Evolutionary conservation across 2,329 filamentous ascomycete genomes (phyloP), one percentile per base, ranked within the genome.

Genomic region (Phyllachora maydis): DNA sequence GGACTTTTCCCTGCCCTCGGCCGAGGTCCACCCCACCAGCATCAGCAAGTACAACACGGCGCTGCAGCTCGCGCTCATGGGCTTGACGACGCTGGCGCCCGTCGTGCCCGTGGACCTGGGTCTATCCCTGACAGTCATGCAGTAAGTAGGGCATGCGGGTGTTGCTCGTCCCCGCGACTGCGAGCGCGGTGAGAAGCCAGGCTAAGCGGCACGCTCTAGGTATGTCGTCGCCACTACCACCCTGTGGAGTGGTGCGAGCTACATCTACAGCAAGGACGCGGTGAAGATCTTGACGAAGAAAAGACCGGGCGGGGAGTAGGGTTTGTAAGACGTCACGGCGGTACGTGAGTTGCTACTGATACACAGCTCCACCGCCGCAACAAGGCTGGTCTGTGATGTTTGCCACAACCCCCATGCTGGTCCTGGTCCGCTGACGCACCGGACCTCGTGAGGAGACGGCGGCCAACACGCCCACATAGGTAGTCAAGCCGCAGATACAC

Each of bases 31-130:
- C 29, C 79, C 79, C 1, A 88, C 79, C 0, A 73, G 63, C 2
- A 78, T 90, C 30, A 82, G 74, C 49, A 90, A 90, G 54, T 72
- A 82, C 47, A 98, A 98, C 49, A 98, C 88, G 0, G 82, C 90
- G 20, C 51, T 95, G 35, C 88, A 98, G 45, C 55, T 98, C 11
- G 68, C 72, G 4, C 61, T 98, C 8, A 76, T 98, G 38, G 85
- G 83, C 11, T 63, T 73, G 8, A 83, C 82, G 3, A 81, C 85
- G 22, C 69, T 77, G 1, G 62, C 82, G 19, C 85, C 83, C 1
- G 59, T 93, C 8, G 36, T 91, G 13, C 52, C 65, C n/a, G 46
- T 55, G 25, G 56, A 71, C 46, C 32, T 69, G 37, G 43, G 56
- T 26, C 39, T 52, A 19, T 43, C 64, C 22, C 61, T 75, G 47